phyloP scores from a whole-genome alignment of 2,329 filamentous ascomycete species.

The Pseudopyrenochaeta lycopersici region DNA sequence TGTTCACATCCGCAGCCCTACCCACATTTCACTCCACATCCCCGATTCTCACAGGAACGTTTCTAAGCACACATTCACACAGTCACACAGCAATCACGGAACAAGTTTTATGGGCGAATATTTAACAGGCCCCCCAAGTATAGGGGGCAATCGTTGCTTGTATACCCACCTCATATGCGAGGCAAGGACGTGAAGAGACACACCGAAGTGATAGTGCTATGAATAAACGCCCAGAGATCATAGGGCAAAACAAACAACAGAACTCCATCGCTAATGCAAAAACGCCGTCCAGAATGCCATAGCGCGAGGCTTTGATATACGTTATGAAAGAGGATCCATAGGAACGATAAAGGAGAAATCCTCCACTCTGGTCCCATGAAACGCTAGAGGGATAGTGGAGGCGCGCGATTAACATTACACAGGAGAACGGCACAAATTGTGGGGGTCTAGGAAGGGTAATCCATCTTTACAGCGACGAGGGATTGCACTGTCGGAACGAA shows the following conservation, averaged over 20 bases:
- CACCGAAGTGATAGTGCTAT: no score
- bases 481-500: no score
- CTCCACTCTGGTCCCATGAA: conserved; percentile 3
- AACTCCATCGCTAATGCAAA: conserved; percentile 20
- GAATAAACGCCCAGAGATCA: no score
- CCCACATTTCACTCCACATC: no score
- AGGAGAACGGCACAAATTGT: neutral
- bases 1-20: no score
- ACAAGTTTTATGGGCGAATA: no score
- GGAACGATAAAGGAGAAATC: neutral
- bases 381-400: conserved; percentile 4
- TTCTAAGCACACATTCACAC: no score
- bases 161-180: neutral
- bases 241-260: neutral
- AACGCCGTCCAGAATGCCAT: neutral
- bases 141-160: neutral
- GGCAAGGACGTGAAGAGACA: neutral
- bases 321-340: neutral
- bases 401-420: conserved; percentile 15
- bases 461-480: no score
- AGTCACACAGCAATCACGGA: no score
- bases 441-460: no score
- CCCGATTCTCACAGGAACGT: no score
- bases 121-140: neutral
- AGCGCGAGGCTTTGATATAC: neutral